These are phyloP conservation scores for Termitomyces eurrhizus DNA, from an alignment of 768 basidiomycete genomes.

Conservation along the genomic window DNA sequence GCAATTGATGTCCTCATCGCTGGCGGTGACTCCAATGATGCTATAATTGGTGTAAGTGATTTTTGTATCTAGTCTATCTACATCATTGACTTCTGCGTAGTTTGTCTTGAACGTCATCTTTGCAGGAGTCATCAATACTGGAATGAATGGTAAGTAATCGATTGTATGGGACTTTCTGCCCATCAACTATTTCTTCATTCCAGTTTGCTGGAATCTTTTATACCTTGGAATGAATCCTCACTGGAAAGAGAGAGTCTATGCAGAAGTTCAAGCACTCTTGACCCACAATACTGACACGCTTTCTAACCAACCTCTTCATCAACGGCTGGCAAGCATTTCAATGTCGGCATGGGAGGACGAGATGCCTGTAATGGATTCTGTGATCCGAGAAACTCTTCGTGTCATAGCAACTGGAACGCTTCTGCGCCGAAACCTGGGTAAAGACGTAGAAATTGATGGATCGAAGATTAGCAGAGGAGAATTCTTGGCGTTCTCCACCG, in stretches of 20 bases:
- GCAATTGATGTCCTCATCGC: constrained; percentile 22
- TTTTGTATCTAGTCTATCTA: background rate
- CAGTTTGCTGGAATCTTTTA: constrained; percentile 35
- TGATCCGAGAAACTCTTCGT: constrained; percentile 37
- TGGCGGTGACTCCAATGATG: constrained; percentile 14
- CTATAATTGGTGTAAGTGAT: constrained; percentile 22
- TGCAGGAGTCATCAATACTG: constrained; percentile 33
- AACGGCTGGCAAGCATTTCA: constrained; percentile 31
- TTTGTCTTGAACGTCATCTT: constrained; percentile 31
- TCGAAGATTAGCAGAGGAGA: constrained; percentile 27
- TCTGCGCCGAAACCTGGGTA: constrained; percentile 31
- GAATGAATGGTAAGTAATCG: constrained; percentile 25
- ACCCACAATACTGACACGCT: constrained; percentile 23
- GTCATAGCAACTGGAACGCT: constrained; percentile 24
- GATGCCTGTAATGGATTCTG: constrained; percentile 32
- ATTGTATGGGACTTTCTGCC: background rate
- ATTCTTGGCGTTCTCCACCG: constrained; percentile 30
- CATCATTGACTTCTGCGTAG: constrained; percentile 10
- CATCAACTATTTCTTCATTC: background rate
- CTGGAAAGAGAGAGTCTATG: constrained; percentile 29
- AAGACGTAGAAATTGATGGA: constrained; percentile 25
- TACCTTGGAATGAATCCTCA: constrained; percentile 27
- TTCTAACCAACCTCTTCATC: constrained; percentile 23
- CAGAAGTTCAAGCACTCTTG: constrained; percentile 29
- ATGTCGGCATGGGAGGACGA: constrained; percentile 36